Evolutionary conservation across 73 alveolate species (phyloP).

Genomic region (Halteria grandinella): DNA sequence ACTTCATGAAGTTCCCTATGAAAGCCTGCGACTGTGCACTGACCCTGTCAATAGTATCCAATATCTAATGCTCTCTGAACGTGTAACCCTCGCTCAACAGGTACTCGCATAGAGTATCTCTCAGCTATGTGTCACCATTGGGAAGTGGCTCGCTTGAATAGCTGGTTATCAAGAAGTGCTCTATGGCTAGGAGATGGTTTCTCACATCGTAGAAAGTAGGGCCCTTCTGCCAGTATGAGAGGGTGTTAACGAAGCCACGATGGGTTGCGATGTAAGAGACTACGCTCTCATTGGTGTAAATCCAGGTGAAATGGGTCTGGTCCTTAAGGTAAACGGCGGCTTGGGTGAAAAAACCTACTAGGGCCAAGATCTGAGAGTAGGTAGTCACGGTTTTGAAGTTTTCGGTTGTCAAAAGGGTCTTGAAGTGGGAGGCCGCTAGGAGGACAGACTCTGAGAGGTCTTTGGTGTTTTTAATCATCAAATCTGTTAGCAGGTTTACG

Average conservation of each 20-base stretch:
- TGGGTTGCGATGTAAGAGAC: not conserved
- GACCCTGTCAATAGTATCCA: not conserved
- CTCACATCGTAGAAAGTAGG: not conserved
- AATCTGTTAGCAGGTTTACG: not conserved
- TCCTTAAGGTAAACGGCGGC: not conserved
- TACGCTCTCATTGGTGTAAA: not conserved
- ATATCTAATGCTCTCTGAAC: conserved; percentile 33
- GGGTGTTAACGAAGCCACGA: conserved; percentile 15
- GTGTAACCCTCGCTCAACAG: not conserved
- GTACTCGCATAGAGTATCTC: conserved; percentile 26
- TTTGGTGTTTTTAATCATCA: not conserved
- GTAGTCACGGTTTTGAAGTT: conserved; percentile 18
- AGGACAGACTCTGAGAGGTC: not conserved
- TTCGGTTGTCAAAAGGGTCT: not conserved
- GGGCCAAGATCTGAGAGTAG: conserved; percentile 9
- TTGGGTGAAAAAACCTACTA: conserved; percentile 3
- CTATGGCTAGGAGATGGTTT: conserved; percentile 14
- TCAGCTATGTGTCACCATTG: not conserved
- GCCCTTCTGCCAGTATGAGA: not conserved
- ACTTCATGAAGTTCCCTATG: not conserved
- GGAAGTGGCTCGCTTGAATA: not conserved
- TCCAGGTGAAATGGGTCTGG: not conserved
- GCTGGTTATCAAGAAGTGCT: not conserved
- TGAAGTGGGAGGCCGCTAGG: conserved; percentile 3
- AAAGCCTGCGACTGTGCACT: not conserved